Percentiles rank a stretch among this genome's conserved stretches.
Conservation (phyloP, 805 yeast genomes). For the Komagataella ulmi region DNA sequence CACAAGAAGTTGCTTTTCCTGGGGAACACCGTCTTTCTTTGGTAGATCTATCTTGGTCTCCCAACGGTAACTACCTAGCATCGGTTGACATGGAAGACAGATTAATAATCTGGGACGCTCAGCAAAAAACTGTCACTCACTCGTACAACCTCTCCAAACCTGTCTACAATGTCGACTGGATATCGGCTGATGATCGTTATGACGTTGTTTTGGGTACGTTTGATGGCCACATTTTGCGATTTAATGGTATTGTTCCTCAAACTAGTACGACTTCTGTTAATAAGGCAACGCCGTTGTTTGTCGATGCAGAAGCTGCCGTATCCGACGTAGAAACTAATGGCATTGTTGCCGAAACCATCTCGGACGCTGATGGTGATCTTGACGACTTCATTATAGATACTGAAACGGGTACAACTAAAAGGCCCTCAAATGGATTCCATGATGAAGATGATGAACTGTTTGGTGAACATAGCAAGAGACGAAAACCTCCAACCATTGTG, state of each 20-base stretch:
- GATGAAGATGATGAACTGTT: slow-evolving; percentile 3
- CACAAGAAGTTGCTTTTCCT: slow-evolving; percentile 1
- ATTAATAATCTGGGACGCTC: slow-evolving; percentile 44
- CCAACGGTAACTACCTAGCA: slow-evolving; percentile 49
- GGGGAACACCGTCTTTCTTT: slow-evolving; percentile 17
- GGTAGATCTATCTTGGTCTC: slow-evolving; percentile 45
- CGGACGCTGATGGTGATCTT: slow-evolving; percentile 11
- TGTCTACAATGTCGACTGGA: slow-evolving; percentile 19
- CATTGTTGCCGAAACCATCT: slow-evolving; percentile 7
- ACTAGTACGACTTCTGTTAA: neutral
- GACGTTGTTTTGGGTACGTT: slow-evolving; percentile 27
- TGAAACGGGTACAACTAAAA: slow-evolving; percentile 27
- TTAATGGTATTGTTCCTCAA: slow-evolving; percentile 6
- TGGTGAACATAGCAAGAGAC: neutral
- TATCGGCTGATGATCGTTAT: slow-evolving; percentile 7
- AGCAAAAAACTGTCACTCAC: slow-evolving; percentile 10
- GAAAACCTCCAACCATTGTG: neutral
- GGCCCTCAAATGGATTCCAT: neutral
- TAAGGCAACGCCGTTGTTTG: slow-evolving; percentile 3
- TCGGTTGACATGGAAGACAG: slow-evolving; percentile 37
- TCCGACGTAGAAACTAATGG: slow-evolving; percentile 7
- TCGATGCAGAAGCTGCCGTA: slow-evolving; percentile 7
- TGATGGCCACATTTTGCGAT: slow-evolving; percentile 23
- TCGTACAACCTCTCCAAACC: neutral
- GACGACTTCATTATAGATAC: slow-evolving; percentile 53